Evolutionary conservation across 345 rosid genomes (phyloP), one percentile per base, ranked within the genome.

Genomic region (Gossypium thurberi): DNA sequence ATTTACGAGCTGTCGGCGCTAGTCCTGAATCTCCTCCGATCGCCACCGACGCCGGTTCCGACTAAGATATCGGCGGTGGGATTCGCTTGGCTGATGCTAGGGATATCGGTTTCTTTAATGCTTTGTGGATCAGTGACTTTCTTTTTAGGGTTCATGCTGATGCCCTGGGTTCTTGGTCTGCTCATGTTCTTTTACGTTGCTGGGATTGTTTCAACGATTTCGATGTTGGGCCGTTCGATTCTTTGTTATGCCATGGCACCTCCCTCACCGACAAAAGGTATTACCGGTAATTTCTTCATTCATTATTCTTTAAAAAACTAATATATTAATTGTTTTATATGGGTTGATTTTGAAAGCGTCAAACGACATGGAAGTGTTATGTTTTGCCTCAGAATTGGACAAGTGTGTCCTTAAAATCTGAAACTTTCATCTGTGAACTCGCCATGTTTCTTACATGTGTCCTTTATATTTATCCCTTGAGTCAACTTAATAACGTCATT

Each of bases 151-250:
- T 87, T 95, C 69, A 79, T 92, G 69, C 71, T 95, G 90, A 85
- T 95, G 97, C 99, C 99, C 1, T 95, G 98, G 98, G 89, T 93
- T 57, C 57, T 95, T 1, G 96, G 93, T 72, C 82, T 95, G 73
- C 77, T 91, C 6, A 78, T 90, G 91, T 73, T 88, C 65, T 82
- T 90, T 43, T 93, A 91, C 56, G 90, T 92, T 44, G 99, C 85
- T 2, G 97, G 97, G 51, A 69, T 89, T 67, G 89, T 95, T 10
- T 84, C 99, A 2, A 66, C 86, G 13, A 76, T 95, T 70, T 91
- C 98, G 28, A 75, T 91, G 84, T 61, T 87, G 17, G 94, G 96
- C 2, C 87, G 91, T 63, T 84, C 91, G 0, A 71, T 95, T 18
- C 69, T 95, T 74, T 84, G 86, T 65, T 85, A 83, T 80, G 89